Percentiles rank a stretch among this genome's conserved stretches.
Conservation (phyloP, 2,329 filamentous ascomycete genomes). For the Colletotrichum sp. region DNA sequence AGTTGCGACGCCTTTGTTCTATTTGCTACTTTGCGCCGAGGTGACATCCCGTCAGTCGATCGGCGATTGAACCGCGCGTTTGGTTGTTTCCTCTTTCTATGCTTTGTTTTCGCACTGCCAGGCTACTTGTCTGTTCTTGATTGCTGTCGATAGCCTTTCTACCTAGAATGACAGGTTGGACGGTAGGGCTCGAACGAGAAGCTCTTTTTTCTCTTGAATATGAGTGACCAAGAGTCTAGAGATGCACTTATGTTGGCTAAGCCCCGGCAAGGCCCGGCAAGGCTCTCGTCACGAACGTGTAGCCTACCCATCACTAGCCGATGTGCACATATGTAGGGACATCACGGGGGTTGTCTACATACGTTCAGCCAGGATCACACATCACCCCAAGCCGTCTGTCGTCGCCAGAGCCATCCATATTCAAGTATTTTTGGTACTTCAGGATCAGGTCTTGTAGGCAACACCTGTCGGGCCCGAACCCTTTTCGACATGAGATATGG, state of each 20-base stretch:
- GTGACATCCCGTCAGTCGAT: neutral
- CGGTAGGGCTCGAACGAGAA: fast-evolving
- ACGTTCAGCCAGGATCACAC: neutral
- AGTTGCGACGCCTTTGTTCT: neutral
- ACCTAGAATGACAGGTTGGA: neutral
- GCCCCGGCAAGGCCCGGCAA: neutral
- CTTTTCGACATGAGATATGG: neutral
- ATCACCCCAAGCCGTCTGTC: neutral
- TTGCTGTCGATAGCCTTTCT: neutral
- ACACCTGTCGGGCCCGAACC: neutral
- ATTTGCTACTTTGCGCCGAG: neutral
- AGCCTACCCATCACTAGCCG: fast-evolving
- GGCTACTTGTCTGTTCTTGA: neutral
- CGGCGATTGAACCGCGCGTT: neutral
- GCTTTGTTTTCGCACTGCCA: fast-evolving
- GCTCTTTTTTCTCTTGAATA: neutral
- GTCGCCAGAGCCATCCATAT: neutral
- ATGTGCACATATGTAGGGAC: neutral
- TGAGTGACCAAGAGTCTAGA: neutral
- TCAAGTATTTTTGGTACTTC: no score
- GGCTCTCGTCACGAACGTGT: neutral
- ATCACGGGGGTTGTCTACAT: neutral
- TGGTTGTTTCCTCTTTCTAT: neutral
- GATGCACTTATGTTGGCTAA: neutral
- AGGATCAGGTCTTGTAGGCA: neutral